Percentiles rank a stretch among this genome's conserved stretches.
Conservation (phyloP, 192 early-diverging fungal genomes). For the Phycomyces nitens region DNA sequence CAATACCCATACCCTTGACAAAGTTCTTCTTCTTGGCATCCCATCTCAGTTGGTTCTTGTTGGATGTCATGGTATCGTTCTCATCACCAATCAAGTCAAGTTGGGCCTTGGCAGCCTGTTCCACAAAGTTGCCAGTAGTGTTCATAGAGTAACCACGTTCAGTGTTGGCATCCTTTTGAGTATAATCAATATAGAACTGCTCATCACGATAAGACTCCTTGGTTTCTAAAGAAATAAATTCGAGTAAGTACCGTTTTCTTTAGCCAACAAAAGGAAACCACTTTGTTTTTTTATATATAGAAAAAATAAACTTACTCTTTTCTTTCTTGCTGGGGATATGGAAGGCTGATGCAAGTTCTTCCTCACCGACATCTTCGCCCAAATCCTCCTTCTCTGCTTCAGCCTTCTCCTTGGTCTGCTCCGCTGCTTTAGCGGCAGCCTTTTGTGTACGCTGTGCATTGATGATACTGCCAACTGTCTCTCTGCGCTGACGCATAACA, state of each 20-base stretch:
- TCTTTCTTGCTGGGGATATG: constrained; percentile 35
- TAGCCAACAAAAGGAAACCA: neutral
- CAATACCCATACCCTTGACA: constrained; percentile 75
- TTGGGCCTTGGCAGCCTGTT: constrained; percentile 73
- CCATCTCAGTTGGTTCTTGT: constrained; percentile 76
- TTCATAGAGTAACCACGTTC: constrained; percentile 82
- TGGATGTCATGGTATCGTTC: constrained; percentile 53
- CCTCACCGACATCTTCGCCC: constrained; percentile 31
- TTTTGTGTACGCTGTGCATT: constrained; percentile 22
- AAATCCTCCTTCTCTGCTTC: constrained; percentile 7
- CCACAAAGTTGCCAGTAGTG: constrained; percentile 70
- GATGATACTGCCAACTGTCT: constrained; percentile 44
- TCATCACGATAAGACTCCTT: constrained; percentile 64
- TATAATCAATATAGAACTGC: constrained; percentile 86
- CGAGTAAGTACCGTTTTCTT: neutral
- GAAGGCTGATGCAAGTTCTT: constrained; percentile 28
- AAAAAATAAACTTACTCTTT: neutral
- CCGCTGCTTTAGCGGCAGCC: constrained; percentile 5
- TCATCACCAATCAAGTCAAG: constrained; percentile 85
- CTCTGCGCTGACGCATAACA: constrained; percentile 65
- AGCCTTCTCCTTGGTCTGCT: constrained; percentile 6
- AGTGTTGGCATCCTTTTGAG: constrained; percentile 79
- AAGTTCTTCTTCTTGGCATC: constrained; percentile 93
- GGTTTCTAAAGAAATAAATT: constrained; percentile 19
- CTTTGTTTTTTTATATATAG: no score